A percentile compares a stretch with the other conserved stretches of the same genome.
Conservation (phyloP, 495 filamentous ascomycete genomes). For the Bathelium albidoporum region DNA sequence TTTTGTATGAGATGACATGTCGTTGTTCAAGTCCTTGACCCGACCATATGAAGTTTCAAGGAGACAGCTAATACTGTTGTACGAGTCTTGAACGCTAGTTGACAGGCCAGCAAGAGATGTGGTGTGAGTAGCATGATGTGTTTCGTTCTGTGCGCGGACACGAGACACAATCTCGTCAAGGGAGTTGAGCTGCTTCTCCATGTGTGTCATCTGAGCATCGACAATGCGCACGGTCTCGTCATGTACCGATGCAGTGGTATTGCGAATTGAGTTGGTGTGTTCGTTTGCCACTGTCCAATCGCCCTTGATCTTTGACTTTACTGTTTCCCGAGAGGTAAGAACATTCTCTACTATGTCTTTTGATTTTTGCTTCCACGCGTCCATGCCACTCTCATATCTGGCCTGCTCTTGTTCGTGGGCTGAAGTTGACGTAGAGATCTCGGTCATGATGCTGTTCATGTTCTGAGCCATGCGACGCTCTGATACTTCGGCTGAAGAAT, state of each 20-base stretch:
- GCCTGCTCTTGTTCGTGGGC: constrained; percentile 45
- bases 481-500: constrained; percentile 60
- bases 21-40: constrained; percentile 51
- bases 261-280: constrained; percentile 68
- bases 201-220: constrained; percentile 74
- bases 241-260: constrained; percentile 75
- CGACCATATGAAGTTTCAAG: constrained; percentile 52
- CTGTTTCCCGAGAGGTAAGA: constrained; percentile 55
- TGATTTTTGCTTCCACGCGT: constrained; percentile 63
- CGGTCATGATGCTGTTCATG: constrained; percentile 49
- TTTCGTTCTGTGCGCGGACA: constrained; percentile 69
- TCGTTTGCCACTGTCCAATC: constrained; percentile 79
- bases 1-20: constrained; percentile 46
- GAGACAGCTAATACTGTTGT: constrained; percentile 53
- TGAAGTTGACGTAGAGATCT: constrained; percentile 45
- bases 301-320: constrained; percentile 73
- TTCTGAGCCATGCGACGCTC: constrained; percentile 57
- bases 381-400: constrained; percentile 62
- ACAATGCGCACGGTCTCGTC: constrained; percentile 87
- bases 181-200: constrained; percentile 75
- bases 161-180: constrained; percentile 84
- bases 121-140: constrained; percentile 57
- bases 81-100: constrained; percentile 56
- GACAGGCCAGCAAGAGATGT: constrained; percentile 51
- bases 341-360: constrained; percentile 59